Conservation (phyloP, 768 basidiomycete genomes). For the Ephemerocybe angulata region DNA sequence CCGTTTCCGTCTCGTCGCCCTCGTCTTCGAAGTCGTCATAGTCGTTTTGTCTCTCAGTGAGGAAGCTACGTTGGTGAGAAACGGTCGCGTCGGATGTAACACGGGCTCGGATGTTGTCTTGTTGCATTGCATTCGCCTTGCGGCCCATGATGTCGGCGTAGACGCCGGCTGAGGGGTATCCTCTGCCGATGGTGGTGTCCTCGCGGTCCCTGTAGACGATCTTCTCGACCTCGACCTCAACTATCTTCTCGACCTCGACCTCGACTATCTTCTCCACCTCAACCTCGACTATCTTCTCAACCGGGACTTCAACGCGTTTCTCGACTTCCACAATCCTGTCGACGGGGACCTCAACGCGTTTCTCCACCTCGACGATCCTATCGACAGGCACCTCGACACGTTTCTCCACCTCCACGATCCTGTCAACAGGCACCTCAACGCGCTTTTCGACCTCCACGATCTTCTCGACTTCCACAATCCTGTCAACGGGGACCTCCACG, state of each 20-base stretch:
- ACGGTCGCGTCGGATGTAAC: constrained; percentile 26
- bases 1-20: constrained; percentile 51
- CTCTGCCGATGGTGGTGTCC: background rate
- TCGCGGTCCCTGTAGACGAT: background rate
- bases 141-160: constrained; percentile 19
- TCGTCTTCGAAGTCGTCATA: constrained; percentile 25
- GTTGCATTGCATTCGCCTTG: constrained; percentile 47
- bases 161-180: constrained; percentile 1
- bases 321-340: constrained; percentile 6
- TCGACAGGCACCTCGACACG: background rate
- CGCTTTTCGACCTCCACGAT: background rate
- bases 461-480: constrained; percentile 18
- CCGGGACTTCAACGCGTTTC: background rate
- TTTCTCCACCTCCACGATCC: constrained; percentile 8
- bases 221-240: background rate
- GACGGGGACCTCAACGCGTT: background rate
- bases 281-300: background rate
- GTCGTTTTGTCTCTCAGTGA: constrained; percentile 21
- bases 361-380: background rate
- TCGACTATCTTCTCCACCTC: background rate
- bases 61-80: constrained; percentile 35
- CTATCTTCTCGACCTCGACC: background rate
- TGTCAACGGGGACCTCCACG: constrained; percentile 1
- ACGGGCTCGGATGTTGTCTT: constrained; percentile 29
- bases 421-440: constrained; percentile 8